Base-by-base conservation (phyloP, 768 basidiomycete species). In the Dioszegia crocea region DNA sequence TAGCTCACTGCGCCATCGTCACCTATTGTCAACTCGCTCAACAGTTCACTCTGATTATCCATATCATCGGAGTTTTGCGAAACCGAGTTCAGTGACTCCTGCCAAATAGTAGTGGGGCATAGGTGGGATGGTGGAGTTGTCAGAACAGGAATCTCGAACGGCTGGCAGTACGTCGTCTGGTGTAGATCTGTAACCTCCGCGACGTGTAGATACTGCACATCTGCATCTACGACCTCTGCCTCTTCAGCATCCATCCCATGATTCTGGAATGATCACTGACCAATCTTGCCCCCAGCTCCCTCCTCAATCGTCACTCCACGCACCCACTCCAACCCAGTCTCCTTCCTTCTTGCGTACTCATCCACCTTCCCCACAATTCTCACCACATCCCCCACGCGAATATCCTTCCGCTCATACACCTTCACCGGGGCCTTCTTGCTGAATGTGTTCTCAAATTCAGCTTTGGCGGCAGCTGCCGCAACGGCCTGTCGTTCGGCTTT, bases 281-380 rank as follows among this genome's bases (percentile, higher is more conserved):
- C 43, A 16, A 71, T 51, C 17, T 45, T 67, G 6, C 72, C 72
- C 8, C 67, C 69, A 19, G 56, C 56, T 14, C 60, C 61, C 21
- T 65, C 62, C 23, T 68, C 65, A 10, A 70, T 65, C 1, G 63
- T 61, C 0, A 74, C 61, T 38, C 61, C 57, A 43, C 72, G 54
- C 1, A 74, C 60, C 67, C 71, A 61, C 49, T 68, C 60, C 26
- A 30, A 9, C 29, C 59, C 51, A n/a, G 47, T 26, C 5, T 62
- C 44, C 45, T 47, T 62, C 47, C 45, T 50, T 43, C 68, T 55
- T 49, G 56, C 31, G 60, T 65, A 65, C 49, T 71, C 66, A 41
- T 77, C 69, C 12, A 75, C 49, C 54, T 56, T 64, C 4, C 71
- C 73, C 10, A 69, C 55, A 5, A 75, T 46, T 26, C 69, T 43